A percentile compares a stretch with the other conserved stretches of the same genome.
Evolutionary conservation across 192 early-diverging fungal genomes (phyloP).

Genomic region (Rhizoclosmatium globosum): DNA sequence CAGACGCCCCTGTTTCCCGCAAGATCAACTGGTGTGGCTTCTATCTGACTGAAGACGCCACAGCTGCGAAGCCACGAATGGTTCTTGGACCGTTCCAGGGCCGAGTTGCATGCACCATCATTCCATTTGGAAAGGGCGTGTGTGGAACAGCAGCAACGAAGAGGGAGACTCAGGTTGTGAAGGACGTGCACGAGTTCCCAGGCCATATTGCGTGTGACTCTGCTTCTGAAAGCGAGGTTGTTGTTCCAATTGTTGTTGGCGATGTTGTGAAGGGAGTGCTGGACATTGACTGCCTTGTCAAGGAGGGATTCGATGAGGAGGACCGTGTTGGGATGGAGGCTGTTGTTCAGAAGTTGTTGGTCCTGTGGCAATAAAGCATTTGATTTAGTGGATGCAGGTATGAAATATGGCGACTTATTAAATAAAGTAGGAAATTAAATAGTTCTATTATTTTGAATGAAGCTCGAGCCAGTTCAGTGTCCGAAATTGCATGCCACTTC

Average conservation of each 20-base stretch:
- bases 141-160: conserved; percentile 83
- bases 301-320: conserved; percentile 49
- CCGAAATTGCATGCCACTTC: no score
- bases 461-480: no score
- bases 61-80: conserved; percentile 46
- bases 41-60: conserved; percentile 65
- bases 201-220: conserved; percentile 95
- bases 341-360: conserved; percentile 37
- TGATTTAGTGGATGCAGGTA: no score
- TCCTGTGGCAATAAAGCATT: neutral
- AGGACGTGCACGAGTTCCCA: conserved; percentile 81
- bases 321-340: conserved; percentile 50
- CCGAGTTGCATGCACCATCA: conserved; percentile 83
- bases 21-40: conserved; percentile 76
- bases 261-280: conserved; percentile 46
- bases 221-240: conserved; percentile 84
- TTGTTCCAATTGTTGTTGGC: conserved; percentile 71
- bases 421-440: no score
- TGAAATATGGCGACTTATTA: no score
- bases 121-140: conserved; percentile 85
- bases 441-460: no score
- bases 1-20: conserved; percentile 51
- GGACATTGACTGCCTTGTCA: conserved; percentile 54
- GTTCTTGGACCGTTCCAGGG: conserved; percentile 91
- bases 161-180: conserved; percentile 66